phyloP scores from a whole-genome alignment of 768 basidiomycete genomes.

The Thelephora ganbajun region DNA sequence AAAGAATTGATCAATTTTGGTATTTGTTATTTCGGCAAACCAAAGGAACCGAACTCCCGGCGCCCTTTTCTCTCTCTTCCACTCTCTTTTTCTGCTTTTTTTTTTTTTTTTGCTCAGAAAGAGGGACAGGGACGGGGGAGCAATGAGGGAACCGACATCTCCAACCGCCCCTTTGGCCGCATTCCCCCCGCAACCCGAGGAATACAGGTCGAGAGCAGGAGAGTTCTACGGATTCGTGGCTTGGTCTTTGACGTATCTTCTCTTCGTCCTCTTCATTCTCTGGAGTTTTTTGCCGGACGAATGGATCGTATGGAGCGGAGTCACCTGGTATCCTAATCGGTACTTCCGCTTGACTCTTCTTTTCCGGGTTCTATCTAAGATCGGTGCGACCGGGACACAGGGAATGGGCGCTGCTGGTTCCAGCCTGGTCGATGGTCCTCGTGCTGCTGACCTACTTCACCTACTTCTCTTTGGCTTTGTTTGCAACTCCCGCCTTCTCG shows the following conservation, averaged over 20 bases:
- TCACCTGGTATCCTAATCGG: slow-evolving; percentile 86
- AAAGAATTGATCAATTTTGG: too few relatives aligned
- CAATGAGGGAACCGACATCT: slow-evolving; percentile 22
- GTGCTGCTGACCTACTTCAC: slow-evolving; percentile 64
- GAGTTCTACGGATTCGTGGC: slow-evolving; percentile 90
- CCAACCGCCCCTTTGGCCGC: slow-evolving; percentile 30
- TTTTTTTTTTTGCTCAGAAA: too few relatives aligned
- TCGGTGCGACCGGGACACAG: slow-evolving; percentile 21
- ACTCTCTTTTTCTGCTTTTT: too few relatives aligned
- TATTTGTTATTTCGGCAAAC: too few relatives aligned
- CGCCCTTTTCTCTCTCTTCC: too few relatives aligned
- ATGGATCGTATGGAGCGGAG: slow-evolving; percentile 48
- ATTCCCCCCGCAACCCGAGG: slow-evolving; percentile 25
- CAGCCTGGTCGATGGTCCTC: slow-evolving; percentile 60
- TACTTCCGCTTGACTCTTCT: slow-evolving; percentile 16
- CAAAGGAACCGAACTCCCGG: too few relatives aligned
- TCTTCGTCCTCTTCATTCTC: slow-evolving; percentile 56
- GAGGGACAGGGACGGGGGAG: too few relatives aligned
- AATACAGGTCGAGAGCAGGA: slow-evolving; percentile 51
- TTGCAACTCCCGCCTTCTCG: slow-evolving; percentile 54
- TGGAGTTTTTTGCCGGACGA: slow-evolving; percentile 75
- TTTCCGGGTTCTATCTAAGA: neutral
- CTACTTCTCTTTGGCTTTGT: slow-evolving; percentile 65
- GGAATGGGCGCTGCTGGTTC: slow-evolving; percentile 76
- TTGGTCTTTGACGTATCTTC: slow-evolving; percentile 61